Evolutionary conservation across 768 basidiomycete species (phyloP), one percentile per base, ranked within the genome.

Genomic region (Suillus plorans): DNA sequence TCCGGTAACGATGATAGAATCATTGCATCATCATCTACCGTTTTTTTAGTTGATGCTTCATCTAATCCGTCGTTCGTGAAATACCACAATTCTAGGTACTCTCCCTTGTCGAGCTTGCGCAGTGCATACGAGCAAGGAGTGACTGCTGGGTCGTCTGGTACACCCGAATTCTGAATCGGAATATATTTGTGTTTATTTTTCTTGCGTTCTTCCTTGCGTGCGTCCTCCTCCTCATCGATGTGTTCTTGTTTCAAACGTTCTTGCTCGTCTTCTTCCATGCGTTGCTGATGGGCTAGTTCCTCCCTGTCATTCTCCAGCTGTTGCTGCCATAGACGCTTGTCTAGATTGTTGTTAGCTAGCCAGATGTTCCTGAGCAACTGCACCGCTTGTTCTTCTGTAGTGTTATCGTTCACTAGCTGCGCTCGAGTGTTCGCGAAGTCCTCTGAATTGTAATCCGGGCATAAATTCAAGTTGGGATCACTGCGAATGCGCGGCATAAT

Each of bases 181-280:
- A 14, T n/a, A 10, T 31, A 63, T 25, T 63, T 63, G 41, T 28
- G 14, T 6, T 58, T 63, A 18, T 63, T 8, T 14, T 57, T 63
- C 41, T 63, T 63, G 1, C n/a, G 7, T 2, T 63, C 62, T 8
- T 63, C 62, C 12, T 57, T 47, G 6, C 12, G 7, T 0, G 61
- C 49, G 0, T 20, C 9, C 2, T 62, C 34, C 2, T 28, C 34
- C 7, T 62, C 36, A 1, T 45, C 18, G 0, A 20, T 1, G 0
- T 5, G 2, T 8, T 20, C 7, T 20, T 45, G 44, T 1, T 18
- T 7, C 0, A 16, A 6, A 0, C 16, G 2, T 7, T 42, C 41
- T 18, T 7, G 41, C 16, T 42, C 6, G 0, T 42, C 41, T 1
- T 41, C 41, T 14, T 16, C 14, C 14, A 41, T 14, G 5, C 5